Evolutionary conservation across 2,329 filamentous ascomycete species (phyloP).

Genomic region (Arachnomyces sp.): DNA sequence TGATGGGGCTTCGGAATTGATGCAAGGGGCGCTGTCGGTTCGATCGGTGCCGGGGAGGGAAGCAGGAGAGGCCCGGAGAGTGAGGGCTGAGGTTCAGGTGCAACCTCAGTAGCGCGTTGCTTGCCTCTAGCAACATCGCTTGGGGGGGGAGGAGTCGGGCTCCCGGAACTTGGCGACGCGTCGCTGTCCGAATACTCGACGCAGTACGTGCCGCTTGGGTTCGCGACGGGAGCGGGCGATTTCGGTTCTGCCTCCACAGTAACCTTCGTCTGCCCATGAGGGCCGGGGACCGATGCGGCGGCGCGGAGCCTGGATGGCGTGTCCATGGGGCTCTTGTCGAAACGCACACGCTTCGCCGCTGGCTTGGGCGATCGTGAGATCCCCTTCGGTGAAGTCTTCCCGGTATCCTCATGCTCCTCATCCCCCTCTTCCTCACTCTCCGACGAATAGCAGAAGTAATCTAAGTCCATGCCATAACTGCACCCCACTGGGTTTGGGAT

Average conservation of each 20-base stretch:
- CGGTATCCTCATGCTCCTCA: conserved; percentile 2
- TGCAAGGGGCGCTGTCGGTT: too few relatives aligned
- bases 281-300: conserved; percentile 17
- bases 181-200: too few relatives aligned
- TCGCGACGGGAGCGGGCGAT: neutral
- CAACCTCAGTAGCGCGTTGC: too few relatives aligned
- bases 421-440: conserved; percentile 23
- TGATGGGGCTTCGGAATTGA: too few relatives aligned
- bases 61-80: too few relatives aligned
- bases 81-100: too few relatives aligned
- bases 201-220: too few relatives aligned
- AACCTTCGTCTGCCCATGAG: conserved; percentile 17
- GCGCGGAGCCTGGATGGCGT: conserved; percentile 24
- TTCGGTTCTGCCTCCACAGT: conserved; percentile 12
- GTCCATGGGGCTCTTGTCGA: conserved; percentile 26
- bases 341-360: conserved; percentile 24
- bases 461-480: conserved; percentile 34
- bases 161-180: too few relatives aligned
- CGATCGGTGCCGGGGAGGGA: too few relatives aligned
- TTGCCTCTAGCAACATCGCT: too few relatives aligned
- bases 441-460: conserved; percentile 29
- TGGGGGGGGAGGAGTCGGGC: too few relatives aligned
- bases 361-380: neutral
- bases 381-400: neutral
- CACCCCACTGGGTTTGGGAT: conserved; percentile 34